phyloP scores from a whole-genome alignment of 805 yeast genomes.

The Lipomyces oligophaga region DNA sequence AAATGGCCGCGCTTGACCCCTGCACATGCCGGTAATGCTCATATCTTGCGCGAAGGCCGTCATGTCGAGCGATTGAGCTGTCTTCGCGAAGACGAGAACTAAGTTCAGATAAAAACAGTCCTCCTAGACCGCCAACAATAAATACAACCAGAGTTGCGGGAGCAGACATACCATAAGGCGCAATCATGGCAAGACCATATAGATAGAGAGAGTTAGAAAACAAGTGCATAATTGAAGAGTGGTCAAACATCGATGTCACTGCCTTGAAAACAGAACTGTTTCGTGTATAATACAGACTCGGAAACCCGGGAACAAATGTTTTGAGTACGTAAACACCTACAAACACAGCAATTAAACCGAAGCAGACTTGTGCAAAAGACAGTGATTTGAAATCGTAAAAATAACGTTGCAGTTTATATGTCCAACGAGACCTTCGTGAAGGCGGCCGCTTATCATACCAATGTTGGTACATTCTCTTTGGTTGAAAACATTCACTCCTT shows the following conservation, averaged over 20 bases:
- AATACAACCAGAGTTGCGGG: slow-evolving; percentile 9
- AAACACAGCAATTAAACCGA: slow-evolving; percentile 15
- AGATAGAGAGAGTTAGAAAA: slow-evolving; percentile 13
- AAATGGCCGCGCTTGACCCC: slow-evolving; percentile 19
- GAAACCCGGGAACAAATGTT: slow-evolving; percentile 17
- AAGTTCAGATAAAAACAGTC: slow-evolving; percentile 1
- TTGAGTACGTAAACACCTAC: slow-evolving; percentile 11
- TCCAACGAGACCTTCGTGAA: slow-evolving; percentile 7
- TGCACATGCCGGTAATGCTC: slow-evolving; percentile 1
- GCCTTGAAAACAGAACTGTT: not conserved
- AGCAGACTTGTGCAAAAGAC: slow-evolving; percentile 6
- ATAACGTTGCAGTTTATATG: slow-evolving; percentile 1
- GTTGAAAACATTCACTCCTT: not conserved
- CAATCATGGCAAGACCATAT: slow-evolving; percentile 8
- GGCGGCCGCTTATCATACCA: slow-evolving; percentile 16
- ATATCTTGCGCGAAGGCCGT: not conserved
- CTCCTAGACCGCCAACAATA: slow-evolving; percentile 10
- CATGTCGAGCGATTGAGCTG: slow-evolving; percentile 1
- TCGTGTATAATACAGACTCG: slow-evolving; percentile 4
- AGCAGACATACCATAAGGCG: slow-evolving; percentile 17
- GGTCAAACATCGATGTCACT: slow-evolving; percentile 17
- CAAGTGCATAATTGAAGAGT: slow-evolving; percentile 11
- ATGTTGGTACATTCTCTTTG: slow-evolving; percentile 15
- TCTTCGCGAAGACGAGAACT: slow-evolving; percentile 1
- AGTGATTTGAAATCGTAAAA: slow-evolving; percentile 7